Conservation (phyloP, 805 yeast genomes). For the Clavispora fructus region DNA sequence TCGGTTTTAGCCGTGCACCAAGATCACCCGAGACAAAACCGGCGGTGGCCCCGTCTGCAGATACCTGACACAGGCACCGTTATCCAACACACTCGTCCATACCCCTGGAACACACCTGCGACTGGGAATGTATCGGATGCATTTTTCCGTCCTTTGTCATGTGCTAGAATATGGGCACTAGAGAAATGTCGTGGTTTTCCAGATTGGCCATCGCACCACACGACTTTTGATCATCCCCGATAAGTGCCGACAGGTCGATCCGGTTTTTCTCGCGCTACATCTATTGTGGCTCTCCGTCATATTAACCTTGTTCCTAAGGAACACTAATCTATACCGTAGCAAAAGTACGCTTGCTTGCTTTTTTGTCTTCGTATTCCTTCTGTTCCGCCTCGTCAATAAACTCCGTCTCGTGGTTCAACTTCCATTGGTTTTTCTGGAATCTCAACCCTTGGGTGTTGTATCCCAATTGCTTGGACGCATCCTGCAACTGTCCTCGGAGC, state of each 20-base stretch:
- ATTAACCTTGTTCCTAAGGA: neutral
- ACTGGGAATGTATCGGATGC: no score
- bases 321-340: conserved; percentile 38
- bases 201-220: no score
- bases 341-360: conserved; percentile 68
- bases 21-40: neutral
- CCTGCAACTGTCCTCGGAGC: conserved; percentile 51
- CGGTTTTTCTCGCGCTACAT: no score
- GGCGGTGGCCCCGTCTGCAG: neutral
- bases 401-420: conserved; percentile 63
- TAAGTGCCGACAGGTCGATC: no score
- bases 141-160: neutral
- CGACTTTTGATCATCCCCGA: no score
- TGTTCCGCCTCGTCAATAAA: conserved; percentile 67
- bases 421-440: conserved; percentile 74
- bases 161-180: no score
- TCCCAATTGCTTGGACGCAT: conserved; percentile 61
- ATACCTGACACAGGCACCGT: neutral
- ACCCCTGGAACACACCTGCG: no score
- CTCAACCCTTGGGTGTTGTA: conserved; percentile 79
- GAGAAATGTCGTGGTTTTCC: no score
- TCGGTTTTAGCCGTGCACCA: neutral
- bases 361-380: conserved; percentile 45
- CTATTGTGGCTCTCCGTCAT: neutral
- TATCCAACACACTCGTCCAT: neutral